Base-by-base conservation (phyloP, 129 eudicot species). In the Lactuca sativa region DNA sequence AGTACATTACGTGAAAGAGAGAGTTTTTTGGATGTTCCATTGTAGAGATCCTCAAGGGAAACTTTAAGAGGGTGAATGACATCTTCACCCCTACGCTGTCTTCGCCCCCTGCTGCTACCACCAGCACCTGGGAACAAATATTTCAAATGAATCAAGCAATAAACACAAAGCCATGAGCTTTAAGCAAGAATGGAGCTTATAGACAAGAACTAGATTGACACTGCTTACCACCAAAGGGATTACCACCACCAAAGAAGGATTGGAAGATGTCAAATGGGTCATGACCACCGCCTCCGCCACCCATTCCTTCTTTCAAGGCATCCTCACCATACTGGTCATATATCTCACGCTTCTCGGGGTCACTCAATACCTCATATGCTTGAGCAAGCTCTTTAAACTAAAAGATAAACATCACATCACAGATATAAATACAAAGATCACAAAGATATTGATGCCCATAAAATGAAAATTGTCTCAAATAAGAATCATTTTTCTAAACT, bases 221-320 rank as follows among this genome's bases (percentile, higher is more conserved):
- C 12, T 54, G 58, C 74, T 38, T 70, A 85, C 89, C 91, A 58
- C 96, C 89, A 71, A 88, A 88, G 0, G 86, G 89, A 60, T 64
- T 79, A 32, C 91, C 91, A 25, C 86, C 52, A 47, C 78, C 91
- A 62, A 86, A 86, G 74, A 86, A 83, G 41, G 96, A 89, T 12
- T 76, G 82, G 71, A 89, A 89, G 74, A 89, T 89, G 81, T 86
- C 96, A 72, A 89, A 86, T 38, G 96, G 96, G 38, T 86, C 91
- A 81, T 89, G 84, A 14, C 78, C 95, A 41, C 87, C 92, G 17
- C 84, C 90, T 48, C 90, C 90, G 69, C 84, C 85, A 13, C 96
- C 92, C 92, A 89, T 89, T 83, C 92, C 96, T 77, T 89, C 92
- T 80, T 89, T 89, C 65, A 89, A 83, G 51, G 92, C 96, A 68